Percentiles rank a stretch among this genome's conserved stretches.
Evolutionary conservation across 148 eudicot species (phyloP).

Genomic region (Spergularia bocconei): DNA sequence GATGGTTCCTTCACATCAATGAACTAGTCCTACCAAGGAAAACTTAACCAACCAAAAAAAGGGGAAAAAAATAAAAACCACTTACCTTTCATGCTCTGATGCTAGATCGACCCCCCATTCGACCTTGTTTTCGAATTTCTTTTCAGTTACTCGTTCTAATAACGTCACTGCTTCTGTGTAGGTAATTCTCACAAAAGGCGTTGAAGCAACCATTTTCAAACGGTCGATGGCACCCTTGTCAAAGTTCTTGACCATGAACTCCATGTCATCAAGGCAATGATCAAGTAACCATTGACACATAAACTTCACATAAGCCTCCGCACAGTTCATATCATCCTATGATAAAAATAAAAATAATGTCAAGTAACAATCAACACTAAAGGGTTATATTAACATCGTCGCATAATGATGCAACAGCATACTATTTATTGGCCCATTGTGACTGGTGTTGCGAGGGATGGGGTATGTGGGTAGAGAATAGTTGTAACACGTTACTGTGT

Average conservation of each 20-base stretch:
- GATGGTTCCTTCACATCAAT: background rate
- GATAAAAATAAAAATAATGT: conserved; percentile 2
- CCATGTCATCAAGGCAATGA: conserved; percentile 93
- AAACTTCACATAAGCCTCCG: conserved; percentile 84
- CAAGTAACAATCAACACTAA: background rate
- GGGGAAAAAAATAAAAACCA: background rate
- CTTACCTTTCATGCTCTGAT: conserved; percentile 92
- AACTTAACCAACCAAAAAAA: background rate
- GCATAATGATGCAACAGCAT: too few species aligned
- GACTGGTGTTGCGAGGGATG: too few species aligned
- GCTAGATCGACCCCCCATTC: conserved; percentile 98
- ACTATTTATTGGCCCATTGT: too few species aligned
- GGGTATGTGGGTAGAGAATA: too few species aligned
- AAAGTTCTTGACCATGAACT: conserved; percentile 67
- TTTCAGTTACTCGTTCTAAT: conserved; percentile 64
- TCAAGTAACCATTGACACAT: conserved; percentile 88
- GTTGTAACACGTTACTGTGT: background rate
- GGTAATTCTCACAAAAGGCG: conserved; percentile 65
- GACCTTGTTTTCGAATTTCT: conserved; percentile 85
- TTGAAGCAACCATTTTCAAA: conserved; percentile 71
- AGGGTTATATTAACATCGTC: too few species aligned
- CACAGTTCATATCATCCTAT: conserved; percentile 97
- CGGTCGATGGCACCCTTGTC: conserved; percentile 82
- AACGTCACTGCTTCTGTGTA: conserved; percentile 77
- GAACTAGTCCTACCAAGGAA: background rate